Evolutionary conservation across 2,329 filamentous ascomycete genomes (phyloP), one percentile per base, ranked within the genome.

Genomic region (Nemania abortiva): DNA sequence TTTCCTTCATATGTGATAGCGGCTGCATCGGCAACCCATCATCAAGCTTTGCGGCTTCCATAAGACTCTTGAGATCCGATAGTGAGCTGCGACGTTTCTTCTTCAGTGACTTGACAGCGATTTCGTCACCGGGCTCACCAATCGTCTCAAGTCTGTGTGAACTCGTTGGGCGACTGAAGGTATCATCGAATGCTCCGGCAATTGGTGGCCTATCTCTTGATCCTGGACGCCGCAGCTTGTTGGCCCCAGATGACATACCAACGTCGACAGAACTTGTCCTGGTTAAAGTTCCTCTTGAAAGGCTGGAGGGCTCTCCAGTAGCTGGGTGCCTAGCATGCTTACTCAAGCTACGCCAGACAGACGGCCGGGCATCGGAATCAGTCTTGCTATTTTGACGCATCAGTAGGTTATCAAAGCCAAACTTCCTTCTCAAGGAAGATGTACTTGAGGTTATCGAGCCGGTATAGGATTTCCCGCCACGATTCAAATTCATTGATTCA

Each of bases 31-130:
- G 73, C 42, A 60, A 31, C 31, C 73, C 81, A 76, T 79, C 84
- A 75, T 81, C 82, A 0, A 91, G 80, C 11, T 84, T 86, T 9
- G 90, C 85, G 64, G 88, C 85, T 49, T 86, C 87, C 81, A 95
- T 90, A 20, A 93, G 83, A 65, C 84, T 86, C 73, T 90, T 92
- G 56, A 98, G 85, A 79, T 98, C 95, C 4, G 95, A 97, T 50
- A 98, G 83, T 29, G 95, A 98, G 81, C 95, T 98, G 78, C 95
- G 90, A 64, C 95, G 88, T 83, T 97, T 98, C 82, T 91, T 95
- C 78, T 88, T 90, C 53, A 84, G 81, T n/a, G 79, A 78, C 72
- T 83, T 86, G 0, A 77, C 70, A 3, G 78, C 72, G 9, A 75
- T 71, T 5, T 80, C 77, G 63, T 86, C 84, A 18, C 80, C 83